These are phyloP conservation scores for Xylaria sp. DNA, from an alignment of 2,329 filamentous ascomycete genomes.

Conservation along the genomic window DNA sequence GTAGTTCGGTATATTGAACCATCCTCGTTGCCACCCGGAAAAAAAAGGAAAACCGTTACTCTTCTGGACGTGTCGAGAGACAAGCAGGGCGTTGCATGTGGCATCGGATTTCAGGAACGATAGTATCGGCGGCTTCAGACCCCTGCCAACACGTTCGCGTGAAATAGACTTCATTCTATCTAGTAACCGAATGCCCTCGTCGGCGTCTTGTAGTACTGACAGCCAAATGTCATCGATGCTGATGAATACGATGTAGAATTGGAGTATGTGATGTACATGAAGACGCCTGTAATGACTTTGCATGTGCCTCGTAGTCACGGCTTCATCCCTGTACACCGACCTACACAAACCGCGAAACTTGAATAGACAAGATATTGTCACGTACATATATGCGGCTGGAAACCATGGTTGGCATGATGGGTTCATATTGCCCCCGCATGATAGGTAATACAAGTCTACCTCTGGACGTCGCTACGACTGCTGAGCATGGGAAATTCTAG, in stretches of 20 bases:
- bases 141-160: constrained; percentile 6
- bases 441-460: too few relatives aligned
- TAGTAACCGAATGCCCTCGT: not conserved
- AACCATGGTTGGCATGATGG: too few relatives aligned
- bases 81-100: constrained; percentile 29
- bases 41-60: not conserved
- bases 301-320: not conserved
- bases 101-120: constrained; percentile 28
- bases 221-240: not conserved
- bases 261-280: not conserved
- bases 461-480: not conserved
- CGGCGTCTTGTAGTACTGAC: not conserved
- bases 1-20: constrained; percentile 21
- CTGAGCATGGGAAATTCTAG: not conserved
- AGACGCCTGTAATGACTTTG: not conserved
- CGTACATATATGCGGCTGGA: not conserved
- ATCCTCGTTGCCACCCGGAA: constrained; percentile 23
- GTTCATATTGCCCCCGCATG: too few relatives aligned
- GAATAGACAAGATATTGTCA: not conserved
- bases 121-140: constrained; percentile 24
- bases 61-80: constrained; percentile 2
- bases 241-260: not conserved
- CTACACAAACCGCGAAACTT: not conserved
- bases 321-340: not conserved
- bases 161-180: constrained; percentile 25